These are phyloP conservation scores for Hygrophoropsis aurantiaca DNA, from an alignment of 768 basidiomycete genomes.

Conservation along the genomic window DNA sequence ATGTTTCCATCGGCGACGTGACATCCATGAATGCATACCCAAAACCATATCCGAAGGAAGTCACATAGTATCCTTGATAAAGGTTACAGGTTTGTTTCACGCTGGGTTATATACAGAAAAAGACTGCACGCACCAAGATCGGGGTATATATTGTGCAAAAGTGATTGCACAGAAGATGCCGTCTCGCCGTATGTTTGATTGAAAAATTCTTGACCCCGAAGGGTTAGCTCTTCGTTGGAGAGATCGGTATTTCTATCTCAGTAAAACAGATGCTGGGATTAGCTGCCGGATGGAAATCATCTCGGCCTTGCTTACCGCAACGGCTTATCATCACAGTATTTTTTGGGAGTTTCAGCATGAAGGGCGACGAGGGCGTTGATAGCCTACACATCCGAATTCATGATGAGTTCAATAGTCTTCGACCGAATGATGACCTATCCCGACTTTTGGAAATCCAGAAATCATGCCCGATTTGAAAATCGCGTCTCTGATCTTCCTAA, in stretches of 20 bases:
- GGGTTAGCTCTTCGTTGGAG: constrained; percentile 43
- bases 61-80: constrained; percentile 51
- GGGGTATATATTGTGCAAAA: constrained; percentile 56
- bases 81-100: background rate
- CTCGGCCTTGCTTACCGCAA: constrained; percentile 40
- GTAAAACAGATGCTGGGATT: background rate
- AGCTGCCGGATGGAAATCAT: background rate
- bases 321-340: constrained; percentile 45
- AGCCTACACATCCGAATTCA: constrained; percentile 42
- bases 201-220: constrained; percentile 45
- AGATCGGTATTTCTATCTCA: constrained; percentile 37
- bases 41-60: constrained; percentile 55
- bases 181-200: constrained; percentile 55
- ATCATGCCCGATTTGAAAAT: constrained; percentile 61
- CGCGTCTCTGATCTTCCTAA: constrained; percentile 58
- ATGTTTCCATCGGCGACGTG: constrained; percentile 52
- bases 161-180: constrained; percentile 42
- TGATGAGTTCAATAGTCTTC: background rate
- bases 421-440: background rate
- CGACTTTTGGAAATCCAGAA: constrained; percentile 58
- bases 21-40: constrained; percentile 50
- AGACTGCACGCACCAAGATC: constrained; percentile 54
- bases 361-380: constrained; percentile 59
- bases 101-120: background rate
- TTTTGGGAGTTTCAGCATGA: constrained; percentile 50